Evolutionary conservation across 257 asterid species (phyloP), one percentile per base, ranked within the genome.

Genomic region (Rubia yunnanensis): DNA sequence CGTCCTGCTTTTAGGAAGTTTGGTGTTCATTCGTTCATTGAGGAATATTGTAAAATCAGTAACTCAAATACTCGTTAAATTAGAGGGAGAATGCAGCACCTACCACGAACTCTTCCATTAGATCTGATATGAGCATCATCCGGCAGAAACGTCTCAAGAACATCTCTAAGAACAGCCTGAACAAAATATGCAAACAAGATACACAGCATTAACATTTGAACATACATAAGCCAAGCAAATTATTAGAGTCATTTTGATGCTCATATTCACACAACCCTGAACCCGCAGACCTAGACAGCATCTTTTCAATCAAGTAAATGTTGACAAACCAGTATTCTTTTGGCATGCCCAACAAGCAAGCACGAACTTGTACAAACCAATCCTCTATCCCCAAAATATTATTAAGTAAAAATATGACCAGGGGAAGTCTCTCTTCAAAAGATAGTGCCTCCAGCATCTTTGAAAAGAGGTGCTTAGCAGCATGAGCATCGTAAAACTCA

Each of bases 91-190:
- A 39, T 78, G 56, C 9, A 39, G 66, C 44, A 30, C 95, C 60
- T 73, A 92, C 98, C 85, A 62, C 97, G 99, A 70, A 92, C 92
- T 84, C 99, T 92, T 76, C 99, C 99, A 32, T 66, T 92, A 67
- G 88, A 83, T 80, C 90, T 80, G 74, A 78, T 81, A 82, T 92
- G 99, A 73, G 71, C 80, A 81, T 92, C 99, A 69, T 77, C 88
- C 0, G 99, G 99, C 68, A 92, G 74, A 84, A 87, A 84, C 38
- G 80, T 56, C 36, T 78, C 84, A 69, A 92, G 81, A 67, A 84
- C 53, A 50, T 87, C 96, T 80, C 91, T 81, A 59, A 92, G 99
- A 72, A 92, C 97, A 79, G 99, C 95, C 99, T 92, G 85, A 32
- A 39, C 56, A 41, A 73, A 55, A 34, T 34, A 59, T 7, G 4